phyloP scores from a whole-genome alignment of 148 eudicot genomes.

The Polygonum maritimum region DNA sequence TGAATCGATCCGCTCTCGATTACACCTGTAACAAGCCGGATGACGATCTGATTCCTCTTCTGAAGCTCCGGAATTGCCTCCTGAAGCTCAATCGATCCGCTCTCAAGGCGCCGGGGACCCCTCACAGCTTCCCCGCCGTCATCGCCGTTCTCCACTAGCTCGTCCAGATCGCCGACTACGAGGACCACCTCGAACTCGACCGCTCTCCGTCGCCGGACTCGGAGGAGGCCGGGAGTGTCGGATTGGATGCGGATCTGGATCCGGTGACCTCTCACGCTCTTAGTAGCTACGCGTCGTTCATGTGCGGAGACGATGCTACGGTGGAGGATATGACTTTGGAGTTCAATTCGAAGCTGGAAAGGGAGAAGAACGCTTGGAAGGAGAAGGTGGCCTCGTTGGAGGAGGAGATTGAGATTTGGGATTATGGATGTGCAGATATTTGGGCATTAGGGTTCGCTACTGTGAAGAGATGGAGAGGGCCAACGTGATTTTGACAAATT shows the following conservation, averaged over 20 bases:
- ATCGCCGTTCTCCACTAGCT: conserved; percentile 72
- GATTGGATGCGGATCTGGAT: conserved; percentile 11
- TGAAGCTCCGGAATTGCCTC: conserved; percentile 60
- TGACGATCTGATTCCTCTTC: conserved; percentile 35
- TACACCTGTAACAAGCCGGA: conserved; percentile 33
- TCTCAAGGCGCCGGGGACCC: conserved; percentile 68
- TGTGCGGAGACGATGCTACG: conserved; percentile 62
- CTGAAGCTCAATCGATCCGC: conserved; percentile 64
- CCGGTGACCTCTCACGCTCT: conserved; percentile 27
- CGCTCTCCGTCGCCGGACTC: neutral
- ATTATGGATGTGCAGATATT: too few relatives aligned
- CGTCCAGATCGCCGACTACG: conserved; percentile 50
- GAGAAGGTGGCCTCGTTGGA: conserved; percentile 28
- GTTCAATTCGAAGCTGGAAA: conserved; percentile 31
- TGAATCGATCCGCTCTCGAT: too few relatives aligned
- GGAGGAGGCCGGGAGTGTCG: conserved; percentile 9
- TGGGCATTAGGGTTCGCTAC: too few relatives aligned
- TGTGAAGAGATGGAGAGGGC: too few relatives aligned
- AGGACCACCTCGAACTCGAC: conserved; percentile 22
- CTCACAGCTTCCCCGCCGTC: conserved; percentile 62
- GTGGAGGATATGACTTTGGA: conserved; percentile 40
- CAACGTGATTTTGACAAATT: too few relatives aligned
- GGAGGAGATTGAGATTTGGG: conserved; percentile 27
- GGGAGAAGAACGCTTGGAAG: conserved; percentile 27
- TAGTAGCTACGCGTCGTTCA: conserved; percentile 45